phyloP scores from a whole-genome alignment of 2,329 filamentous ascomycete genomes.

The Penicillium capsulatum region DNA sequence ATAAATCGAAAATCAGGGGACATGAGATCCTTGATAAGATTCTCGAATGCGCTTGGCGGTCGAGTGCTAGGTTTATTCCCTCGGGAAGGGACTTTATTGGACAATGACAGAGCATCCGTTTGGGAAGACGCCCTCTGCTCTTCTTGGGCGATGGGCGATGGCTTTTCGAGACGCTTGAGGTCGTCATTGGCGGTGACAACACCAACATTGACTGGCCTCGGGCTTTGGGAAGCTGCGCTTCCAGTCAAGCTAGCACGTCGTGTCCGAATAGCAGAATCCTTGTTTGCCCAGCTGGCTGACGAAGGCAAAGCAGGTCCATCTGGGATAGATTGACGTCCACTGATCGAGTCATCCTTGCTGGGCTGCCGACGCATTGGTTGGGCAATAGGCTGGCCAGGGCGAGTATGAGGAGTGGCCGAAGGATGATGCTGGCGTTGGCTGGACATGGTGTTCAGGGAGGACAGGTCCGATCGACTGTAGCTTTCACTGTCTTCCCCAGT shows the following conservation, averaged over 20 bases:
- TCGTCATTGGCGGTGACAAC: slow-evolving; percentile 37
- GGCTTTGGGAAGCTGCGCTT: slow-evolving; percentile 76
- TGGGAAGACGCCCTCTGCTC: slow-evolving; percentile 25
- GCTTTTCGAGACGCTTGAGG: slow-evolving; percentile 33
- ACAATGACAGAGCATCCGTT: slow-evolving; percentile 16
- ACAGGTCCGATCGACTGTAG: slow-evolving; percentile 89
- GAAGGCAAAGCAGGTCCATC: slow-evolving; percentile 89
- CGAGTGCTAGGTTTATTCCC: slow-evolving; percentile 21
- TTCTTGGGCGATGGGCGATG: slow-evolving; percentile 23
- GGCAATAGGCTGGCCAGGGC: slow-evolving; percentile 50
- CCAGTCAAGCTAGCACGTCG: slow-evolving; percentile 70
- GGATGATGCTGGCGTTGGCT: slow-evolving; percentile 67
- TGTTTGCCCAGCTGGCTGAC: slow-evolving; percentile 86
- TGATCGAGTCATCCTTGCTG: slow-evolving; percentile 68
- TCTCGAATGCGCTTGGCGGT: slow-evolving; percentile 32
- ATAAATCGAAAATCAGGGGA: slow-evolving; percentile 51
- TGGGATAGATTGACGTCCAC: slow-evolving; percentile 54
- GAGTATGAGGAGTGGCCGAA: slow-evolving; percentile 44
- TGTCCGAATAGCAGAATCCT: slow-evolving; percentile 61
- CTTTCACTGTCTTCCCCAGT: slow-evolving; percentile 97
- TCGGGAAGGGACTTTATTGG: slow-evolving; percentile 6
- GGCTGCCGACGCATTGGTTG: slow-evolving; percentile 66
- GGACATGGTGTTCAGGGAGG: slow-evolving; percentile 85
- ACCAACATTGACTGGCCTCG: slow-evolving; percentile 55
- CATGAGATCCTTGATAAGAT: slow-evolving; percentile 46